A percentile compares a stretch with the other conserved stretches of the same genome.
Evolutionary conservation across 768 basidiomycete species (phyloP).

Genomic region (Lactifluus echinatus): DNA sequence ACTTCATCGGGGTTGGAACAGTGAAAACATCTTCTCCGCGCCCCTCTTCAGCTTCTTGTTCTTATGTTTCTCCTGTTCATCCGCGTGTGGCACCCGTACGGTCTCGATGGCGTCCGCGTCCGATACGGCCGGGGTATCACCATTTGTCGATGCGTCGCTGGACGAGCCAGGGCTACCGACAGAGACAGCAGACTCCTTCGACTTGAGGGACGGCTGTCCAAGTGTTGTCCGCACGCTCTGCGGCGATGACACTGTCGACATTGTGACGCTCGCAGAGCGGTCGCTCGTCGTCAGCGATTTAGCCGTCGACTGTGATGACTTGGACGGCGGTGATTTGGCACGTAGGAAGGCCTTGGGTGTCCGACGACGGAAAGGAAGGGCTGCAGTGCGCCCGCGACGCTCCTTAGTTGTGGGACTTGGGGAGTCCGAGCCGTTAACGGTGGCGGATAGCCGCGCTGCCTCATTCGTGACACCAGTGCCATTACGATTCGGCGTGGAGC

Average conservation of each 20-base stretch:
- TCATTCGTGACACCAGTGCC: slow-evolving; percentile 55
- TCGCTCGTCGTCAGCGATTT: slow-evolving; percentile 36
- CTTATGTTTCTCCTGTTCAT: slow-evolving; percentile 50
- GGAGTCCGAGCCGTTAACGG: slow-evolving; percentile 33
- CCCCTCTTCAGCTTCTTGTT: slow-evolving; percentile 80
- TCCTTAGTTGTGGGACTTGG: slow-evolving; percentile 44
- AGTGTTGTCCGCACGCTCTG: slow-evolving; percentile 38
- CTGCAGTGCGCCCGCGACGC: slow-evolving; percentile 59
- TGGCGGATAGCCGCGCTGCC: slow-evolving; percentile 21
- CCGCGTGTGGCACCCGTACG: not conserved
- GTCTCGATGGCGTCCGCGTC: slow-evolving; percentile 18
- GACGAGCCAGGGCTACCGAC: slow-evolving; percentile 64
- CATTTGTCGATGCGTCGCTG: slow-evolving; percentile 60
- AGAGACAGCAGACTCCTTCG: slow-evolving; percentile 71
- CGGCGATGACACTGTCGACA: slow-evolving; percentile 44
- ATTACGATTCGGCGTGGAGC: slow-evolving; percentile 51
- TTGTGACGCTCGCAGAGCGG: slow-evolving; percentile 38
- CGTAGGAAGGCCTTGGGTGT: slow-evolving; percentile 65
- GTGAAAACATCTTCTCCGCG: slow-evolving; percentile 75
- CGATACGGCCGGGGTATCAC: slow-evolving; percentile 28
- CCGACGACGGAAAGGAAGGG: slow-evolving; percentile 65
- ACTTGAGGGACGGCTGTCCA: slow-evolving; percentile 63
- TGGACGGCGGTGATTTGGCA: slow-evolving; percentile 55
- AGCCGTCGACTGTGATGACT: slow-evolving; percentile 33
- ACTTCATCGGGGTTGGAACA: slow-evolving; percentile 56